Conservation (phyloP, 2,329 filamentous ascomycete genomes). For the Phaeomoniella chlamydospora region DNA sequence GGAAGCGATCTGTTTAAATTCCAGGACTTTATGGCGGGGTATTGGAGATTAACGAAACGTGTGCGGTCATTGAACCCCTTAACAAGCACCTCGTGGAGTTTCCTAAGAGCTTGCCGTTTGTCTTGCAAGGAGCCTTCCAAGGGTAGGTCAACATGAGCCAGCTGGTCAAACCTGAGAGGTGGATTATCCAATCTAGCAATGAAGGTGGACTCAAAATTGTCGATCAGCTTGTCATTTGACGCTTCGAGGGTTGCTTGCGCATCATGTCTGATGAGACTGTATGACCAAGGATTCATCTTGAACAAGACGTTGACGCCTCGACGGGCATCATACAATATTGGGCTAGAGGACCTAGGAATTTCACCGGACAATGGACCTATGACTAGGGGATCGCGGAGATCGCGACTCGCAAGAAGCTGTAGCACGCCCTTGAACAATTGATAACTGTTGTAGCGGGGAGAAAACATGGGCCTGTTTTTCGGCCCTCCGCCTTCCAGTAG, state of each 20-base stretch:
- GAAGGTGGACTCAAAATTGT: slow-evolving; percentile 78
- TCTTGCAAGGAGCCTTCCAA: slow-evolving; percentile 4
- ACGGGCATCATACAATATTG: slow-evolving; percentile 64
- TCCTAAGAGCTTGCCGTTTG: slow-evolving; percentile 18
- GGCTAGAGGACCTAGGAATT: slow-evolving; percentile 31
- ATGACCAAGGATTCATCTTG: slow-evolving; percentile 84
- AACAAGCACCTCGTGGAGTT: slow-evolving; percentile 50
- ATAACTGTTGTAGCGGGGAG: slow-evolving; percentile 71
- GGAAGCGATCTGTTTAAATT: slow-evolving; percentile 21
- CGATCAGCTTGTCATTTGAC: slow-evolving; percentile 56
- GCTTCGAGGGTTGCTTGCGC: slow-evolving; percentile 60
- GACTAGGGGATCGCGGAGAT: slow-evolving; percentile 55
- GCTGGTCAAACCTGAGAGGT: slow-evolving; percentile 40
- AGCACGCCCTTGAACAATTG: slow-evolving; percentile 89
- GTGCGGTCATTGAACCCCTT: slow-evolving; percentile 64
- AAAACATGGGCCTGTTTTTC: slow-evolving; percentile 57
- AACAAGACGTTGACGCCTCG: slow-evolving; percentile 70
- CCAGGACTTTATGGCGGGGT: slow-evolving; percentile 29
- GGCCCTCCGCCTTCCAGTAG: slow-evolving; percentile 64
- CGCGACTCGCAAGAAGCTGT: slow-evolving; percentile 67
- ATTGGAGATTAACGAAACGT: slow-evolving; percentile 48
- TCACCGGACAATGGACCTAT: slow-evolving; percentile 25
- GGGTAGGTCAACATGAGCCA: slow-evolving; percentile 20
- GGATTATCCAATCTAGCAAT: slow-evolving; percentile 45
- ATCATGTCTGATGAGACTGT: slow-evolving; percentile 55